Base-by-base conservation (phyloP, 2,329 filamentous ascomycete genomes). In the Chlorencoelia australis region DNA sequence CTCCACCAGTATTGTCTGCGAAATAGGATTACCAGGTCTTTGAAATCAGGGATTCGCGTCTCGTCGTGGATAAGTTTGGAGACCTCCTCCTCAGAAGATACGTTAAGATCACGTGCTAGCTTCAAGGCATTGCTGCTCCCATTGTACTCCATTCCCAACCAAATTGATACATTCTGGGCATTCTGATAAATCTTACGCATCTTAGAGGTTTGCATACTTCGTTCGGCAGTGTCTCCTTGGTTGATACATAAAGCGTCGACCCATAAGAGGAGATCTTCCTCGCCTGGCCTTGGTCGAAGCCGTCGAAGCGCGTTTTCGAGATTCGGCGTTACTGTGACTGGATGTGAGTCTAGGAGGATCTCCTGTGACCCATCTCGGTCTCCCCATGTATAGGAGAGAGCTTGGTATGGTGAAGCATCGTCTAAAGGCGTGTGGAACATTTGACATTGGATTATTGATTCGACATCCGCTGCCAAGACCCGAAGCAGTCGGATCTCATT, bases 1-100 rank as follows among this genome's bases (percentile, higher is more conserved):
- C 61, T 48, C 28, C 53, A 58, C 40, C 63, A 63, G 55, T 62
- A 66, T 2, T 49, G 46, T 7, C 61, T 46, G 32, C 58, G 48
- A 49, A 66, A 63, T 2, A 65, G 41, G 5, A 43, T 37, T 2
- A 60, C 42, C 1, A 66, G 33, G 0, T 55, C 48, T 3, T 41
- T 31, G 30, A 63, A 54, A 53, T 37, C 10, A 7, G 35, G 38
- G 19, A 33, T 32, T 20, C 17, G 34, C 11, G 17, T 25, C 3
- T 40, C 41, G 14, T 43, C 43, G 22, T 29, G 26, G 1, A 54
- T 16, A 11, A 51, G 16, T 7, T 8, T 16, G 4, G 26, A 30
- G 3, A 47, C 39, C 19, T 46, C 26, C 7, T 43, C 42, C 20
- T 21, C 24, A 7, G 41, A 30, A 19, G 28, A 40, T 10, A 21